Base-by-base conservation (phyloP, 2,329 filamentous ascomycete species). In the Alternaria rosae region DNA sequence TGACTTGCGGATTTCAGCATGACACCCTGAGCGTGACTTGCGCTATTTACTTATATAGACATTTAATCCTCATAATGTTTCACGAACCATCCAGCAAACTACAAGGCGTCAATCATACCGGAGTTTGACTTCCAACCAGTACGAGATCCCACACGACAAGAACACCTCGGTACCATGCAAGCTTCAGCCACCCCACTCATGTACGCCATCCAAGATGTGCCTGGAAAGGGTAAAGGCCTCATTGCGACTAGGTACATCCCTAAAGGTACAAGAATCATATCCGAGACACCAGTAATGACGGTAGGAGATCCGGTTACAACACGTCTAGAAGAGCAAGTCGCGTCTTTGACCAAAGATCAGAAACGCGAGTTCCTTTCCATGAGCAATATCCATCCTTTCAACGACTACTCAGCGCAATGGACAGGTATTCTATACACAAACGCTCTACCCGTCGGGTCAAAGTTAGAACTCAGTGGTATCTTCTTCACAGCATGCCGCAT, bases 181-280 rank as follows among this genome's bases (percentile, higher is more conserved):
- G 15, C 13, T 26, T 20, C 7, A 21, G 26, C 17, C 4, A 50
- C 26, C 7, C 26, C 30, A 21, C 17, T 13, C 20, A 32, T 2
- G 7, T 13, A 65, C 44, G 28, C 52, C n/a, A 8, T 71, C 3
- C 8, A 43, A 61, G 64, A 66, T 47, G 45, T 71, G 9, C 62
- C 67, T n/a, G 79, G 74, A 17, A 81, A 79, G 70, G 81, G 82
- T 5, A 78, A 77, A 73, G 80, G 80, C 13, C 70, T 84, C 7
- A 59, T 83, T 44, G 80, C 82, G 7, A 72, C 43, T 6, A 52
- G 59, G n/a, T 61, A 76, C 43, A 82, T 83, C 53, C 61, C 71
- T 3, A 78, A 68, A 54, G 81, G 81, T 42, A 81, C 77, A 11
- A 71, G 77, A n/a, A 79, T 84, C 54, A 65, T 83, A 21, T 76